Evolutionary conservation across 495 filamentous ascomycete species (phyloP).

Genomic region (Astrothelium macrocarpum): DNA sequence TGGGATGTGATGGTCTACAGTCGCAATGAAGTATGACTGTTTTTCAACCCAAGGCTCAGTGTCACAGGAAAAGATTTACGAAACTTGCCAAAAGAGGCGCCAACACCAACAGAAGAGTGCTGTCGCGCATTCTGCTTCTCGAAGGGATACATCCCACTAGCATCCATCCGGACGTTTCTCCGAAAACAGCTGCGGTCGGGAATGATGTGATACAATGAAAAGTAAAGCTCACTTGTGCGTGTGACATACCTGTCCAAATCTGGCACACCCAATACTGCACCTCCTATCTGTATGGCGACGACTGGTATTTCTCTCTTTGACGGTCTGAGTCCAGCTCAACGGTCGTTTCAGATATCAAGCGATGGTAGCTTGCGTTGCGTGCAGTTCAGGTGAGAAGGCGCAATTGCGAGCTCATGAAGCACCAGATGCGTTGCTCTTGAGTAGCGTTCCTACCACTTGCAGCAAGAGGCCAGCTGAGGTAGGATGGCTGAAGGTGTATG

Average conservation of each 20-base stretch:
- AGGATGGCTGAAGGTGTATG: background rate
- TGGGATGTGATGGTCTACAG: no score
- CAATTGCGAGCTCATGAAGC: background rate
- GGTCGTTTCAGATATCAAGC: background rate
- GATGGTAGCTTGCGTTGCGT: background rate
- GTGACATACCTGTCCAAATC: constrained; percentile 6
- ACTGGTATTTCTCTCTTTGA: background rate
- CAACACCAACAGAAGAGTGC: no score
- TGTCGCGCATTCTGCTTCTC: no score
- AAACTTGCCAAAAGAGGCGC: no score
- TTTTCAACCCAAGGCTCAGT: no score
- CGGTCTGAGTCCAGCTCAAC: constrained; percentile 2
- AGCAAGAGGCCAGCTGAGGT: background rate
- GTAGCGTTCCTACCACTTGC: background rate
- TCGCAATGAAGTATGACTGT: no score
- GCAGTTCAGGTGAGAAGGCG: background rate
- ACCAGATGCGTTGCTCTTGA: background rate
- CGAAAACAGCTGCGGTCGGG: background rate
- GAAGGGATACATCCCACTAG: background rate
- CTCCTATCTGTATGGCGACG: background rate
- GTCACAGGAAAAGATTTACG: no score
- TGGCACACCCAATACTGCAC: background rate
- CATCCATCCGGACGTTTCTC: background rate
- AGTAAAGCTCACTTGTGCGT: background rate
- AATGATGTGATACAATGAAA: background rate